Base-by-base conservation (phyloP, 192 early-diverging fungal genomes). In the Backusella parvicylindrica region DNA sequence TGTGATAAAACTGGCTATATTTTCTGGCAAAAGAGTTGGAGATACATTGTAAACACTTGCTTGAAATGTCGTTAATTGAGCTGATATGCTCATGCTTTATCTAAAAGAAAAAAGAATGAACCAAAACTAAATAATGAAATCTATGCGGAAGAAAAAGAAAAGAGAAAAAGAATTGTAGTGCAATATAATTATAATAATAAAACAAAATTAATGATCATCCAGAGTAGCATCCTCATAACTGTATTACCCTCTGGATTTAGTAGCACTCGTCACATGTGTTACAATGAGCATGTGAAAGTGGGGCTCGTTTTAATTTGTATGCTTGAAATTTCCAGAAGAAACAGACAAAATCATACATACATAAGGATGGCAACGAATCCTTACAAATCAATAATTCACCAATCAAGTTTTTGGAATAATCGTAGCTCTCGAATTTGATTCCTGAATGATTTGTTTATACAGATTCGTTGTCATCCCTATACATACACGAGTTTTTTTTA, bases 1-100 rank as follows among this genome's bases (percentile, higher is more conserved):
- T 15, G 88, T 88, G 49, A 92, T 83, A 38, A 89, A 56, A 21
- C 79, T 80, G 33, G 91, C 91, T 12, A 90, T 77, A 37, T 83
- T 81, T 63, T 84, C 81, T 64, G 88, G 86, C 13, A 92, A 79
- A 63, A 92, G 75, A 11, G 88, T 83, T 2, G 82, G 78, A 1
- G 82, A 84, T 23, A 68, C 75, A 28, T 80, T 75, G 31, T 65
- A 73, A 13, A 76, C 21, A 30, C 35, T 68, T 21, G 56, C 43
- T 50, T 76, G 64, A 32, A 71, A 74, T 15, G 60, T 41, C 49
- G 72, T 50, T 23, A 73, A 43, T 35, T 80, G 79, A n/a, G 74
- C 16, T 23, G 70, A 73, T n/a, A 73, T 63, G 28, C 21, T 26
- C 63, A 73, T 70, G 1, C 38, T 21, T 70, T 32, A 6, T 33